Percentiles rank a stretch among this genome's conserved stretches.
phyloP scores from a whole-genome alignment of 2,329 filamentous ascomycete genomes.

The Penicillium sp. region DNA sequence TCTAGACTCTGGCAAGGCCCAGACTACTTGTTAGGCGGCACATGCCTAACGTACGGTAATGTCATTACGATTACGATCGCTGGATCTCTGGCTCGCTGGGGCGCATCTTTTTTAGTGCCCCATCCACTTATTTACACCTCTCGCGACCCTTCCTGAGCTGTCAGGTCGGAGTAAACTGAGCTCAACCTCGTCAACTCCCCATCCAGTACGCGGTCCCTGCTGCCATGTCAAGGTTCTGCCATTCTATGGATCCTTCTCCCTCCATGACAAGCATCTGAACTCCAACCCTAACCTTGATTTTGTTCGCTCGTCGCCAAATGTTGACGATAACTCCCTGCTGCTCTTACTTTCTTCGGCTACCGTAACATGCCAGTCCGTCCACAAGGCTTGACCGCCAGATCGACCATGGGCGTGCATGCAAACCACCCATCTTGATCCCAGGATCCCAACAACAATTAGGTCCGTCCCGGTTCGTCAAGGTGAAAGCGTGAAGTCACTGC shows the following conservation, averaged over 20 bases:
- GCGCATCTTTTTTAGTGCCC: slow-evolving; percentile 30
- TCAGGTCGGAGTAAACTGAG: background rate
- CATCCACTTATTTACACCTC: slow-evolving; percentile 5
- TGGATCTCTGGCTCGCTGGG: slow-evolving; percentile 14
- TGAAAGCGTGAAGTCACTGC: slow-evolving; percentile 24
- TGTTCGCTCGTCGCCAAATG: background rate
- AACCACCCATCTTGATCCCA: slow-evolving; percentile 5
- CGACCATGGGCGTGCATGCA: slow-evolving; percentile 13
- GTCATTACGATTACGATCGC: slow-evolving; percentile 17
- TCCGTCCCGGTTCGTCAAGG: slow-evolving; percentile 6
- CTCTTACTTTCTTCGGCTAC: background rate
- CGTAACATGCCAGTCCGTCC: background rate
- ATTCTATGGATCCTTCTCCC: background rate
- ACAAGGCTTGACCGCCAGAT: slow-evolving; percentile 13
- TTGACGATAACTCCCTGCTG: background rate
- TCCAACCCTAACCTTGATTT: background rate
- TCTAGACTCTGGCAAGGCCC: slow-evolving; percentile 8
- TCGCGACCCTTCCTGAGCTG: background rate
- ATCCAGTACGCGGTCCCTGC: background rate
- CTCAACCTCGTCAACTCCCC: background rate
- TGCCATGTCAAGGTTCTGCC: background rate
- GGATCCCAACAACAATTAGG: background rate
- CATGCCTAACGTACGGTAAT: slow-evolving; percentile 11
- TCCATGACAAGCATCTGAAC: background rate
- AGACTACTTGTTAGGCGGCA: slow-evolving; percentile 2